A percentile compares a stretch with the other conserved stretches of the same genome.
Evolutionary conservation across 148 eudicot species (phyloP).

Genomic region (Talinum fruticosum): DNA sequence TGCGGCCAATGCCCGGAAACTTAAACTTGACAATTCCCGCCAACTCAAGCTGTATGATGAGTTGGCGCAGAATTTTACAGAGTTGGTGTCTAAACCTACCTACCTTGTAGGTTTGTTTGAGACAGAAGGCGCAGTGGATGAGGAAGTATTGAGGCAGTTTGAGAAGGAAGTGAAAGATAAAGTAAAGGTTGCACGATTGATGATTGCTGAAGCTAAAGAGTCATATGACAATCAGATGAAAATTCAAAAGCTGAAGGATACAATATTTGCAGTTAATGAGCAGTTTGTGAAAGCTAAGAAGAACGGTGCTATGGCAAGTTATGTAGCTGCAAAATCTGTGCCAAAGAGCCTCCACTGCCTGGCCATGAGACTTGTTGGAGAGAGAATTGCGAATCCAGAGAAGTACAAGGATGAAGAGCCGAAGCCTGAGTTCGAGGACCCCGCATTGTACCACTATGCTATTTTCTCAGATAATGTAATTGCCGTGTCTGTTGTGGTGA

Average conservation of each 20-base stretch:
- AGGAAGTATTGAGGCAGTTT: conserved; percentile 77
- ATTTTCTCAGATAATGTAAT: conserved; percentile 88
- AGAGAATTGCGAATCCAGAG: conserved; percentile 73
- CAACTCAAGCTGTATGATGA: conserved; percentile 79
- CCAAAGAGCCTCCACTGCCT: conserved; percentile 93
- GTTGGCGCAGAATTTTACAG: conserved; percentile 58
- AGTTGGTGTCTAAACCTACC: conserved; percentile 49
- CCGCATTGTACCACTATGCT: conserved; percentile 73
- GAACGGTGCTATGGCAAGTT: conserved; percentile 76
- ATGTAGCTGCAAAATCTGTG: conserved; percentile 77
- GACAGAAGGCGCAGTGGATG: conserved; percentile 73
- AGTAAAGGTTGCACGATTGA: conserved; percentile 67
- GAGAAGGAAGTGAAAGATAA: conserved; percentile 93
- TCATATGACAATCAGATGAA: conserved; percentile 90
- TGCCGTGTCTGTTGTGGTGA: conserved; percentile 91
- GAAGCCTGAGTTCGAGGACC: conserved; percentile 82
- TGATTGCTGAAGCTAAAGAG: conserved; percentile 79
- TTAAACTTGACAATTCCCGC: conserved; percentile 73
- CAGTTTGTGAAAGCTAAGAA: conserved; percentile 71
- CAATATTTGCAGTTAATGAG: conserved; percentile 86
- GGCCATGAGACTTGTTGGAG: conserved; percentile 85
- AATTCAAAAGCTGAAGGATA: conserved; percentile 89
- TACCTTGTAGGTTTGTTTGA: conserved; percentile 61
- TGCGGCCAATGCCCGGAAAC: conserved; percentile 76
- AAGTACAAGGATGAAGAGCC: conserved; percentile 72